Evolutionary conservation across 208 protist species (phyloP), one percentile per base, ranked within the genome.

Genomic region (Angomonas deanei): DNA sequence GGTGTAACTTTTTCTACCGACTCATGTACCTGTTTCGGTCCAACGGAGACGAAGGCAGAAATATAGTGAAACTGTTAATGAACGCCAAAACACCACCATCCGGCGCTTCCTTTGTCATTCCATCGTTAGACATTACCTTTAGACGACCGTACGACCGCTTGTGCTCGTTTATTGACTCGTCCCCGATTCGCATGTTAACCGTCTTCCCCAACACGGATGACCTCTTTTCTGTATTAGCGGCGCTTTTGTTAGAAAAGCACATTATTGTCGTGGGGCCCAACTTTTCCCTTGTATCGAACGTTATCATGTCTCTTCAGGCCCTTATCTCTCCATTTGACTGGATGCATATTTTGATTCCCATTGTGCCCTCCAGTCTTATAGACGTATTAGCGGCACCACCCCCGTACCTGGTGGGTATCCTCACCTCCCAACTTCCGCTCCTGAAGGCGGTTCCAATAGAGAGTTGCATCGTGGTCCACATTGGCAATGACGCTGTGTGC

Each of bases 261-360:
- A 69, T 91, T 64, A 79, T 91, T 42, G 76, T 94, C 28, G 84
- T 91, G 15, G 84, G 88, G 0, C 84, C 83, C 11, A 93, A 86
- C 72, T 86, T 86, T 57, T 77, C 79, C 5, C 61, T 91, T 32
- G 87, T 93, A 1, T 91, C 84, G 2, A 80, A 74, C 50, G 79
- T 88, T 1, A 75, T 93, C 47, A 91, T 93, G 81, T 88, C 87
- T 10, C 60, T 92, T 38, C 85, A 89, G 68, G 74, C 82, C 1
- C 66, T 94, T 10, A 76, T 94, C 4, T 66, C 77, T 1, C 88
- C 88, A 0, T 91, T 94, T 67, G 88, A 92, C 50, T 94, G 85
- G 84, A 78, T 88, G 76, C 85, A 92, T 72, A 91, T 88, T 64
- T 63, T 94, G 17, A 91, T 92, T 60, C 80, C 84, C 0, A 85